Evolutionary conservation across 75 land plant genomes (phyloP).

Genomic region (Pinus albicaulis): DNA sequence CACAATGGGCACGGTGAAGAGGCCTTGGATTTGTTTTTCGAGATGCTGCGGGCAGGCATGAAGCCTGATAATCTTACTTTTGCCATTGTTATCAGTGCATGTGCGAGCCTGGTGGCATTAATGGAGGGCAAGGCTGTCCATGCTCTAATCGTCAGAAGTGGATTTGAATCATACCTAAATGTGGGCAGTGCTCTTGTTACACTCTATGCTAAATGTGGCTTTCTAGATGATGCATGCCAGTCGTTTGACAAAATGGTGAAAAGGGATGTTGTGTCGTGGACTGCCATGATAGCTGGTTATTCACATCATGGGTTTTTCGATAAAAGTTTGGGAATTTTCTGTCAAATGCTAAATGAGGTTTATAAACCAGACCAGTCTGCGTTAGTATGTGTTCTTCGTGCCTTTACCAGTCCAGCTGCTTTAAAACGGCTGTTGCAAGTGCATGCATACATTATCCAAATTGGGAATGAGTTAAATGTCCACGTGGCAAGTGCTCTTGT

Average conservation of each 20-base stretch:
- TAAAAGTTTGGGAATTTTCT: not conserved
- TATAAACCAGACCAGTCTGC: not conserved
- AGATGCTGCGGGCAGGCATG: constrained; percentile 16
- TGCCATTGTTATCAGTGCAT: constrained; percentile 30
- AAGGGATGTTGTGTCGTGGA: constrained; percentile 38
- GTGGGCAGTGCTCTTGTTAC: constrained; percentile 32
- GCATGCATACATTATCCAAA: constrained; percentile 15
- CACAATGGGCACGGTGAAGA: constrained; percentile 4
- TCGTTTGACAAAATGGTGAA: constrained; percentile 29
- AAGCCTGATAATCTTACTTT: constrained; percentile 26
- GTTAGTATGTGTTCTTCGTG: not conserved
- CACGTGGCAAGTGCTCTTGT: constrained; percentile 14
- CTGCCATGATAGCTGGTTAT: constrained; percentile 24
- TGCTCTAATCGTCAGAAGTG: constrained; percentile 3
- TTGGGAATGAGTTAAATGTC: constrained; percentile 1
- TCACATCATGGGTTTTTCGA: not conserved
- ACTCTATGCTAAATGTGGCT: constrained; percentile 35
- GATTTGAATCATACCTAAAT: constrained; percentile 24
- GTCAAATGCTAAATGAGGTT: not conserved
- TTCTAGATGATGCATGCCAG: constrained; percentile 10
- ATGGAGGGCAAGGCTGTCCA: constrained; percentile 28
- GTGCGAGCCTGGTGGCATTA: constrained; percentile 5
- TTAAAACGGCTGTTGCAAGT: not conserved
- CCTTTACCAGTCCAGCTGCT: not conserved
- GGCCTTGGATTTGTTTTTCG: constrained; percentile 22